Conservation (phyloP, 2,329 filamentous ascomycete species). For the Fusarium acutatum region DNA sequence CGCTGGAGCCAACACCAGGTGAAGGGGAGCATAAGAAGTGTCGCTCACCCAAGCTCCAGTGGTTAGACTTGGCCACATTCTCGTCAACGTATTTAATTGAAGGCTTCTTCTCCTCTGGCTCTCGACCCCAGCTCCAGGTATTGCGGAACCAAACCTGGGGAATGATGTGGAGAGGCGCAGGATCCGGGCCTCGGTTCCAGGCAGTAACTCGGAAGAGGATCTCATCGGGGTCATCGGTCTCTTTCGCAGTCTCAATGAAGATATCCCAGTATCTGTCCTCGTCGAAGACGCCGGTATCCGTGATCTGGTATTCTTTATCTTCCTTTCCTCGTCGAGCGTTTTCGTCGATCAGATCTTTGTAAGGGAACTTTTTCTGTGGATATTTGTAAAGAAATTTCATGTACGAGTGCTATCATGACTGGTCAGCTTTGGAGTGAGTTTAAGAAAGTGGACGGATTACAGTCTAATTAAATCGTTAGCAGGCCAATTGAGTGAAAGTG, state of each 20-base stretch:
- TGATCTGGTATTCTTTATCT: constrained; percentile 90
- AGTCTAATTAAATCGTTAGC: constrained; percentile 51
- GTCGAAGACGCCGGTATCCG: constrained; percentile 88
- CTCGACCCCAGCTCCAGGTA: constrained; percentile 94
- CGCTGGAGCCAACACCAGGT: constrained; percentile 80
- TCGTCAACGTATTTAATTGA: constrained; percentile 73
- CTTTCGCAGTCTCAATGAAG: constrained; percentile 95
- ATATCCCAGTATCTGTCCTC: constrained; percentile 97
- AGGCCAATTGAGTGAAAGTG: background rate
- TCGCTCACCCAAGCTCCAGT: constrained; percentile 81
- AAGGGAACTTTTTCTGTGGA: constrained; percentile 90
- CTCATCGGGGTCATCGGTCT: constrained; percentile 89
- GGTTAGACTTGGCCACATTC: constrained; percentile 77
- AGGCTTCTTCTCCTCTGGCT: constrained; percentile 79
- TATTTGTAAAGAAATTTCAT: constrained; percentile 99
- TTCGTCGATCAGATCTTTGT: constrained; percentile 85
- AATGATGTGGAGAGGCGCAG: constrained; percentile 90
- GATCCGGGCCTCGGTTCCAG: constrained; percentile 92
- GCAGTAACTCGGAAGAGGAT: constrained; percentile 93
- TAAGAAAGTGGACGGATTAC: constrained; percentile 45
- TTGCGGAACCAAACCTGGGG: constrained; percentile 98
- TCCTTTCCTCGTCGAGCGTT: constrained; percentile 79
- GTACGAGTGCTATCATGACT: constrained; percentile 79
- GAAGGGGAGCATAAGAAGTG: constrained; percentile 90
- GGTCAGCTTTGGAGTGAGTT: constrained; percentile 16